Base-by-base conservation (phyloP, 805 yeast species). In the Metschnikowia koreensis region DNA sequence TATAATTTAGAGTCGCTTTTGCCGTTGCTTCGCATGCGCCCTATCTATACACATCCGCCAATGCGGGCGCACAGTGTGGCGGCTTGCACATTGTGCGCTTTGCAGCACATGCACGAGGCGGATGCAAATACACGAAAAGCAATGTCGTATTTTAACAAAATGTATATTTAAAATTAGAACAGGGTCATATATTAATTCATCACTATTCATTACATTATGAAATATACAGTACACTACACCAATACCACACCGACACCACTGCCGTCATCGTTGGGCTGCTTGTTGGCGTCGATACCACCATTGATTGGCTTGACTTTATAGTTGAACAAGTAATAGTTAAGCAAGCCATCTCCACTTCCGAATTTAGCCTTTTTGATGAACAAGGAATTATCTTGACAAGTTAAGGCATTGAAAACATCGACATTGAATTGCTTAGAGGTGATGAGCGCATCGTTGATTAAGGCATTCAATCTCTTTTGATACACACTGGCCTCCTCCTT, bases 211-310 rank as follows among this genome's bases (percentile, higher is more conserved):
- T 15, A 50, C 13, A n/a, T 22, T 27, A 39, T 22, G 17, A 39
- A 39, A 10, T 9, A n/a, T 38, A 16, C 8, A 13, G 22, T 12
- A 40, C 6, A 41, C 38, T 63, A 91, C 41, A 93, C 77, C 83
- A 94, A 80, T 7, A 94, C 96, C 26, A 89, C 93, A 57, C 97
- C 99, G 36, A 94, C 80, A 8, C 92, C 96, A 69, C 97, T 90
- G 47, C 85, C 76, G 44, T 71, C 79, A 13, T 70, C 65, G 46
- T 81, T 82, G 34, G 81, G 73, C 48, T 79, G 79, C 44, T 82
- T 81, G 43, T 79, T 74, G 10, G 75, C 69, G 53, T 81, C 83
- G 27, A 89, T 70, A 7, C 99, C 99, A 36, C 97, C 97, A 51
- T 75, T 71, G 41, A 94, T 81, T 3, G 90, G 91, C 69, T 82